Base-by-base conservation (phyloP, 805 yeast genomes). In the Sugiyamaella valdiviana region DNA sequence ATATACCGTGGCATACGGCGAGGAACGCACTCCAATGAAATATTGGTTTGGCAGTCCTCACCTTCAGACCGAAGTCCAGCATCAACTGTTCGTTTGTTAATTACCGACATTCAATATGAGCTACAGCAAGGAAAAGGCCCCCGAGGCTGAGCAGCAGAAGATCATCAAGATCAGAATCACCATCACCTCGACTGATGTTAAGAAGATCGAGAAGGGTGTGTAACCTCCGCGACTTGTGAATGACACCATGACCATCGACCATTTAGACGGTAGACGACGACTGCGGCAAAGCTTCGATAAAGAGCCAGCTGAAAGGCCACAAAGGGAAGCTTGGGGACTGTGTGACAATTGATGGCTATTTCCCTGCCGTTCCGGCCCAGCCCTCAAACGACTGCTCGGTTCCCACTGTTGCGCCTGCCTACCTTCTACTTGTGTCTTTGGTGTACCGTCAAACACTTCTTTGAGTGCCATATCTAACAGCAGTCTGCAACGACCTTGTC, bases 151-250 rank as follows among this genome's bases (percentile, higher is more conserved):
- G 73, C 82, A 80, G 71, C 32, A 26, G 32, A 82, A 80, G 72
- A 77, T 86, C 80, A 87, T 84, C 83, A 91, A 90, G 85, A 90
- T 93, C 80, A 90, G 98, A 84, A 90, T 93, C 78, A 89, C 97
- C 73, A 82, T 93, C 80, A 89, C 95, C 72, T 93, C 99, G 65
- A 88, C 96, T 82, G 89, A 91, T 81, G 96, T 93, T 70, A 87
- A 89, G 84, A 93, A 86, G 77, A 82, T 93, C 73, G 99, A 93
- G 82, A 85, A 84, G 59, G 63, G 65, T 63, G 52, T 26, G 65
- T 57, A 35, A 22, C 24, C 9, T n/a, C 4, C 21, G 21, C 20
- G 23, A 23, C 21, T 26, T 41, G 23, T 41, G 23, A 24, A 39
- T 22, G 29, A 14, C 6, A 39, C 24, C 9, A 26, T n/a, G 10